Evolutionary conservation across 2,329 filamentous ascomycete genomes (phyloP).

Genomic region (Plenodomus lindquistii): DNA sequence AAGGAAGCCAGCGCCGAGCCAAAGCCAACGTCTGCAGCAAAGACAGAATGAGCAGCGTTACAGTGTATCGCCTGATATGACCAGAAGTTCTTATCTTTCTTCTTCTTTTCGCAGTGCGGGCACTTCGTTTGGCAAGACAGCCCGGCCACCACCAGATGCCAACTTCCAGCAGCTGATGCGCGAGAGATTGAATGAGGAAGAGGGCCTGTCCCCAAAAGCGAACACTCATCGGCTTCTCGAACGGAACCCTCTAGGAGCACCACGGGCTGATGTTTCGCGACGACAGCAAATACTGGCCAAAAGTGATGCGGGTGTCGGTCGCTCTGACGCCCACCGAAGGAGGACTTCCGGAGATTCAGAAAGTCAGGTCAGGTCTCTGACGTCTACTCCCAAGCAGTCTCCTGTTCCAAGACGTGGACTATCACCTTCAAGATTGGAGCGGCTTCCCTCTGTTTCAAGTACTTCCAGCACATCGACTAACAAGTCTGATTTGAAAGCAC

Average conservation of each 20-base stretch:
- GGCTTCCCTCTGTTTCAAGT: slow-evolving; percentile 16
- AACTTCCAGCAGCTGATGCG: slow-evolving; percentile 30
- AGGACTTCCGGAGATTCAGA: slow-evolving; percentile 32
- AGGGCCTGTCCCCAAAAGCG: slow-evolving; percentile 27
- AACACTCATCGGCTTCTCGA: slow-evolving; percentile 15
- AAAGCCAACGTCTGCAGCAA: slow-evolving; percentile 5
- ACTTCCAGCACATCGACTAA: slow-evolving; percentile 2
- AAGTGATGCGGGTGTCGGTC: slow-evolving; percentile 11
- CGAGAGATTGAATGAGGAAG: slow-evolving; percentile 19
- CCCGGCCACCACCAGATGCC: slow-evolving; percentile 26
- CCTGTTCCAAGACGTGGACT: slow-evolving; percentile 35
- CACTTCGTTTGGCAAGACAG: slow-evolving; percentile 24
- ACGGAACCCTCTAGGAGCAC: slow-evolving; percentile 16
- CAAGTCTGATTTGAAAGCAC: slow-evolving; percentile 19
- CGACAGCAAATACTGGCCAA: slow-evolving; percentile 26
- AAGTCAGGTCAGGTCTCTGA: slow-evolving; percentile 17
- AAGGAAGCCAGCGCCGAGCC: slow-evolving; percentile 4
- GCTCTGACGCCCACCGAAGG: slow-evolving; percentile 23
- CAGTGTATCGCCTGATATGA: slow-evolving; percentile 19
- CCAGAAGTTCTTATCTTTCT: slow-evolving; percentile 29
- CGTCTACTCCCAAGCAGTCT: slow-evolving; percentile 28
- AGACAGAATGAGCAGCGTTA: slow-evolving; percentile 8
- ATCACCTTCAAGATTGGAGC: slow-evolving; percentile 32
- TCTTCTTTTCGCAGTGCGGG: slow-evolving; percentile 35
- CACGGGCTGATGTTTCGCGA: slow-evolving; percentile 38